Conservation (phyloP, 2,329 filamentous ascomycete genomes). For the Thielaviopsis populi region DNA sequence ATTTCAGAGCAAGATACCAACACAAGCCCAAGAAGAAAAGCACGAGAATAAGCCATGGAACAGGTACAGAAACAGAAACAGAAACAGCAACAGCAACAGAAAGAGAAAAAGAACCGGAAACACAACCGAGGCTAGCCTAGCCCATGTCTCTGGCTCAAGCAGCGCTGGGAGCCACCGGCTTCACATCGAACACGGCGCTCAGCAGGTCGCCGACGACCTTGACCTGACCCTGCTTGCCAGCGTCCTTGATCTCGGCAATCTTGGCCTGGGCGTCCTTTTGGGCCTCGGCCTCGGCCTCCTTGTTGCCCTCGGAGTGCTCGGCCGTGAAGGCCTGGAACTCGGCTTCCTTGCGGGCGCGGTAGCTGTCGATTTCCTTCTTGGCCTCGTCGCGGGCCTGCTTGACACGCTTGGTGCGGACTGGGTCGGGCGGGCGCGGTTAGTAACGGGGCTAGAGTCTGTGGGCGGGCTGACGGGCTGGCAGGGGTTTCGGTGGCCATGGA, state of each 20-base stretch:
- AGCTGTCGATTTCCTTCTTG: constrained; percentile 93
- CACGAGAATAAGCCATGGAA: constrained; percentile 8
- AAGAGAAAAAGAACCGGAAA: constrained; percentile 4
- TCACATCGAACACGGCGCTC: constrained; percentile 68
- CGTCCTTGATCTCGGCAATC: constrained; percentile 65
- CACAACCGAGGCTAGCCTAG: constrained; percentile 13
- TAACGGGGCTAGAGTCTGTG: too few species aligned
- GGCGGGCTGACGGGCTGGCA: too few species aligned
- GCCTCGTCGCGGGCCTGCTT: constrained; percentile 93
- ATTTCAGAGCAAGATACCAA: background rate
- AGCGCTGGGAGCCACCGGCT: constrained; percentile 43
- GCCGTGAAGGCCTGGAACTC: constrained; percentile 93
- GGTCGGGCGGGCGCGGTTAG: background rate
- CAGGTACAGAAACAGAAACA: constrained; percentile 6
- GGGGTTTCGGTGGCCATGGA: constrained; percentile 1
- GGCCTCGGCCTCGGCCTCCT: constrained; percentile 60
- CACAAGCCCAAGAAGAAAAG: constrained; percentile 6
- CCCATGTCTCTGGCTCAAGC: constrained; percentile 17
- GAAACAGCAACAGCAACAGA: constrained; percentile 2
- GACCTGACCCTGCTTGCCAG: constrained; percentile 64
- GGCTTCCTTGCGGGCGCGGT: constrained; percentile 75
- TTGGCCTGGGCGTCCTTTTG: constrained; percentile 66
- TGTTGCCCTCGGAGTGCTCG: constrained; percentile 85
- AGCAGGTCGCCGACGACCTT: constrained; percentile 74
- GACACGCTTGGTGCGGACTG: constrained; percentile 77